Evolutionary conservation across 2,329 filamentous ascomycete genomes (phyloP).

Genomic region (Orbilia blumenaviensis): DNA sequence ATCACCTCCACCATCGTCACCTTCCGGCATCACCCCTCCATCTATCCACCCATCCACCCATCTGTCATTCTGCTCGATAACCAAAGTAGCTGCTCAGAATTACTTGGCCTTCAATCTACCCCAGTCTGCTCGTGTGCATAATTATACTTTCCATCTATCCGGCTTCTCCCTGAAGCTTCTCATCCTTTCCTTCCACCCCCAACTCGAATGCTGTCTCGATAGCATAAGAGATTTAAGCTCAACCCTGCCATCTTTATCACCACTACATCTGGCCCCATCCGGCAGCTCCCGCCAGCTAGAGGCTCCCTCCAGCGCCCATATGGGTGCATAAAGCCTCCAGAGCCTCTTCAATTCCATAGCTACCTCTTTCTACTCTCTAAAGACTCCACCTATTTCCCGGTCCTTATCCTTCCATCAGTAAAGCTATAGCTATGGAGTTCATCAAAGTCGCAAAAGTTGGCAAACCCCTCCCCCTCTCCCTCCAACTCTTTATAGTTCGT

Average conservation of each 20-base stretch:
- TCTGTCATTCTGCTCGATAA: neutral
- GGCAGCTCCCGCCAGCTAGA: constrained; percentile 40
- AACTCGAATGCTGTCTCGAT: constrained; percentile 24
- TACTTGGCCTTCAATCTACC: neutral
- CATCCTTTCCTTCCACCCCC: neutral
- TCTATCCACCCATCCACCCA: neutral
- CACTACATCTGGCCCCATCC: neutral
- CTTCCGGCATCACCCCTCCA: neutral
- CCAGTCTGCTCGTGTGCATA: neutral
- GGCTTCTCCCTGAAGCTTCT: neutral
- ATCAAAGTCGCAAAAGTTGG: constrained; percentile 57
- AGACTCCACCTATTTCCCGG: neutral
- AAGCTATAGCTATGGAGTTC: constrained; percentile 57
- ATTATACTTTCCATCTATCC: neutral
- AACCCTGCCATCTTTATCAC: neutral
- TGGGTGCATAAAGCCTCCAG: constrained; percentile 31
- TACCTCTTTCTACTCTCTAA: neutral
- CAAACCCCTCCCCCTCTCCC: neutral
- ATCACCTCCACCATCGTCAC: neutral
- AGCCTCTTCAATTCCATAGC: constrained; percentile 18
- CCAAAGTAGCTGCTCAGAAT: no score
- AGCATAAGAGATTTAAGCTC: neutral
- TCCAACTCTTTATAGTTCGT: neutral
- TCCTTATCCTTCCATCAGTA: neutral
- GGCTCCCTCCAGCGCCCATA: constrained; percentile 2